phyloP scores from a whole-genome alignment of 1,139 yeast genomes.

The Yueomyces sp. region DNA sequence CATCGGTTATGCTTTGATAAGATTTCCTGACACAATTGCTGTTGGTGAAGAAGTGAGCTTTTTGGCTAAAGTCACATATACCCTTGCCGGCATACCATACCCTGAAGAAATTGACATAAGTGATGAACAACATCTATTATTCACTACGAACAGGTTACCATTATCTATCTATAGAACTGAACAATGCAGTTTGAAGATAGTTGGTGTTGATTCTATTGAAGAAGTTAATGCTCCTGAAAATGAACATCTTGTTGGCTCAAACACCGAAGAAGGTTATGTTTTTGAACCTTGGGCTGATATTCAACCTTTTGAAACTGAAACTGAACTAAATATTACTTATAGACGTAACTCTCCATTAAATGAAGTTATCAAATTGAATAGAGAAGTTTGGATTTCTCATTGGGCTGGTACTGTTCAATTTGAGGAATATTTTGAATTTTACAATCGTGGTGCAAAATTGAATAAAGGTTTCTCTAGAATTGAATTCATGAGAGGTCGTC shows the following conservation, averaged over 20 bases:
- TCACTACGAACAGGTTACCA: constrained; percentile 44
- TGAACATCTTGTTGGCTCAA: constrained; percentile 22
- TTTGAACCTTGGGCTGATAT: constrained; percentile 49
- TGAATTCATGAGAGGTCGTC: constrained; percentile 41
- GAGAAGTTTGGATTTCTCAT: constrained; percentile 79
- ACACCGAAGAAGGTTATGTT: constrained; percentile 26
- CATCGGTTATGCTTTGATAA: constrained; percentile 33
- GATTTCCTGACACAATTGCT: constrained; percentile 53
- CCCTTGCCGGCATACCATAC: constrained; percentile 40
- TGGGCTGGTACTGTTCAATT: constrained; percentile 52
- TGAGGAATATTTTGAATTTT: constrained; percentile 77
- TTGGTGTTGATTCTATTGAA: constrained; percentile 27
- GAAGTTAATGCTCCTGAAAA: constrained; percentile 31
- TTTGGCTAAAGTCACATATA: constrained; percentile 40
- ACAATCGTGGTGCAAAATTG: constrained; percentile 64
- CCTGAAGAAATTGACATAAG: constrained; percentile 52
- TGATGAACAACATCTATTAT: constrained; percentile 49
- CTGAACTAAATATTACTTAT: constrained; percentile 45
- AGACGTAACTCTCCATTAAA: constrained; percentile 58
- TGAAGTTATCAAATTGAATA: constrained; percentile 44
- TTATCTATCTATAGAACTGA: constrained; percentile 51
- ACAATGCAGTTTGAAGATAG: constrained; percentile 36
- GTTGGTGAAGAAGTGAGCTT: constrained; percentile 45
- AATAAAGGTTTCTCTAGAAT: constrained; percentile 62
- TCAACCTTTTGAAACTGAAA: constrained; percentile 32